These are phyloP conservation scores for Aspergillus neoniger DNA, from an alignment of 2,329 filamentous ascomycete species.

Conservation along the genomic window DNA sequence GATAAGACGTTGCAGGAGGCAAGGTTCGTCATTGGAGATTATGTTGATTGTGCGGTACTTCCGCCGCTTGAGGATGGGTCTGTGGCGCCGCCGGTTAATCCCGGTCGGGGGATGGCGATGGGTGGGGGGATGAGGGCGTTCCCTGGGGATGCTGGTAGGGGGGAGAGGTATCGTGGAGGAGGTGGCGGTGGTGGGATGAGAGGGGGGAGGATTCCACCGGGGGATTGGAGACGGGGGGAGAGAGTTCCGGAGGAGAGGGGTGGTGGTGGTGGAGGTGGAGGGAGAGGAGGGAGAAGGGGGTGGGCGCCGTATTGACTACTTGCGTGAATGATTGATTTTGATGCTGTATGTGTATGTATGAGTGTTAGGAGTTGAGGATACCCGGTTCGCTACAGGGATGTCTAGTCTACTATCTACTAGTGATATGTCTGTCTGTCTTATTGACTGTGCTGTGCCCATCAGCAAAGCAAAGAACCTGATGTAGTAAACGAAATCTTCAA, in stretches of 20 bases:
- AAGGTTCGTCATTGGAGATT: conserved; percentile 86
- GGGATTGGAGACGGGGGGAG: conserved; percentile 54
- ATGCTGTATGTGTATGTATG: not conserved
- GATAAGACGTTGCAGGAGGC: conserved; percentile 74
- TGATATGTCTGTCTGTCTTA: not conserved
- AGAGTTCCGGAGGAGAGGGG: conserved; percentile 46
- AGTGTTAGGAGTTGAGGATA: conserved; percentile 21
- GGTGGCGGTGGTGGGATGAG: conserved; percentile 46
- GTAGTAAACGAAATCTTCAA: not conserved
- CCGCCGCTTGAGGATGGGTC: conserved; percentile 73
- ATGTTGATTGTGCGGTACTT: conserved; percentile 77
- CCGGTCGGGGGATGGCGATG: conserved; percentile 43
- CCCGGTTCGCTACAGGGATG: conserved; percentile 4
- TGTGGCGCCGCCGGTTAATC: conserved; percentile 64
- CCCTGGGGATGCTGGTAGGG: conserved; percentile 47
- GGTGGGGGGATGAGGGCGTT: conserved; percentile 46
- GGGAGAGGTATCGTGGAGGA: conserved; percentile 45
- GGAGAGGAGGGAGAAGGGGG: conserved; percentile 34
- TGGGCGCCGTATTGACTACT: conserved; percentile 39
- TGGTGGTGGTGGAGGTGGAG: conserved; percentile 11
- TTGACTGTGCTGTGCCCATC: too few species aligned
- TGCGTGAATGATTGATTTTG: not conserved
- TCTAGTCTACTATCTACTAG: not conserved
- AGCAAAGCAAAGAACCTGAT: not conserved
- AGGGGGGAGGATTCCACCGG: conserved; percentile 47